phyloP scores from a whole-genome alignment of 2,329 filamentous ascomycete species.

The Parastagonospora avenae region DNA sequence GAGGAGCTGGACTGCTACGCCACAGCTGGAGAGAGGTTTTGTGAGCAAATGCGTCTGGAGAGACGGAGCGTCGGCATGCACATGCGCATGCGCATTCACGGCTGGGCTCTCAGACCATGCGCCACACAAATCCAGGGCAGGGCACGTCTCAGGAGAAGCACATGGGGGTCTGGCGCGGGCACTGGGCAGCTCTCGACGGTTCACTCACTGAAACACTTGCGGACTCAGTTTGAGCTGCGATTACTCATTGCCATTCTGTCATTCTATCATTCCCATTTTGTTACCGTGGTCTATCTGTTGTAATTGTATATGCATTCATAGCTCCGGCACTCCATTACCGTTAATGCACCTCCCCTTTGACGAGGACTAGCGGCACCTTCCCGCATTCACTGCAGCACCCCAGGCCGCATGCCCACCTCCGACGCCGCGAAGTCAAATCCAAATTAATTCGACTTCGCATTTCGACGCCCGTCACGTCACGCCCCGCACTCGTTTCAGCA shows the following conservation, averaged over 20 bases:
- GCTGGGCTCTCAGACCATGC: conserved; percentile 4
- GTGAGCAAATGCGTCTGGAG: background rate
- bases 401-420: conserved; percentile 17
- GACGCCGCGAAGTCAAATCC: conserved; percentile 5
- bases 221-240: conserved; percentile 1
- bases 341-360: background rate
- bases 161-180: conserved; percentile 9
- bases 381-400: conserved; percentile 15
- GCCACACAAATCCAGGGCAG: conserved; percentile 7
- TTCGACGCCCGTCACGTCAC: background rate
- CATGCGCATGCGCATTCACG: background rate
- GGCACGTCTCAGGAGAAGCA: conserved; percentile 35
- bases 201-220: conserved; percentile 11
- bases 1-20: conserved; percentile 4
- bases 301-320: background rate
- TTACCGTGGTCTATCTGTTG: background rate
- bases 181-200: conserved; percentile 1
- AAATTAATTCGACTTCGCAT: background rate
- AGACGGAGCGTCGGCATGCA: too few species aligned
- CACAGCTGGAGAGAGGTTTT: conserved; percentile 2
- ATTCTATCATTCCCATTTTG: background rate
- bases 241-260: background rate
- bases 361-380: conserved; percentile 17
- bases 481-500: conserved; percentile 23
- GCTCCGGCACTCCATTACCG: background rate